Evolutionary conservation across 768 basidiomycete genomes (phyloP).

Genomic region (Fistulinella prunicolor): DNA sequence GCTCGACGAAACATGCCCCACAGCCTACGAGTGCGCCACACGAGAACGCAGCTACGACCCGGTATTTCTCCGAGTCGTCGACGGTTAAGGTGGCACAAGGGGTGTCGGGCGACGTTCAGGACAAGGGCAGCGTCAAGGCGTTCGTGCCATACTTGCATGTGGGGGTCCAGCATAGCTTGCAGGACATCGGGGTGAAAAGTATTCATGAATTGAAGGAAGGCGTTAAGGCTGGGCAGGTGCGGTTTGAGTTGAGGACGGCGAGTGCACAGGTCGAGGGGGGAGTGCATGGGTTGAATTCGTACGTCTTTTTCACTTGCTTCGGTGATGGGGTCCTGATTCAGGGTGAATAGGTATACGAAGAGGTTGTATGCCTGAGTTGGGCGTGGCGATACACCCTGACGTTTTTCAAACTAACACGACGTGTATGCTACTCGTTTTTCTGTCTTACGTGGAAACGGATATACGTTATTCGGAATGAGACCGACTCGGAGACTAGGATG

Average conservation of each 20-base stretch:
- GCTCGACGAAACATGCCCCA: slow-evolving; percentile 45
- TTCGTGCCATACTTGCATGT: slow-evolving; percentile 85
- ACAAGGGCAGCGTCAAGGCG: slow-evolving; percentile 92
- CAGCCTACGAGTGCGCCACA: slow-evolving; percentile 47
- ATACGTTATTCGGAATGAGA: too few relatives aligned
- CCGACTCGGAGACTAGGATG: too few relatives aligned
- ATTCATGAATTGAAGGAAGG: slow-evolving; percentile 64
- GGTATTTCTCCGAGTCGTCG: slow-evolving; percentile 58
- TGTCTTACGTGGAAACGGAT: too few relatives aligned
- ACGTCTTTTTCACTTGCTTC: slow-evolving; percentile 37
- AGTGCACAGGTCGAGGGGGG: slow-evolving; percentile 96
- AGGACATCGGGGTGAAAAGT: slow-evolving; percentile 83
- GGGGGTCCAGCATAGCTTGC: slow-evolving; percentile 90
- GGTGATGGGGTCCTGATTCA: not conserved
- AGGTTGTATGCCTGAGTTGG: slow-evolving; percentile 44
- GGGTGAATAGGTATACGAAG: slow-evolving; percentile 49
- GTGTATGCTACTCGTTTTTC: too few relatives aligned
- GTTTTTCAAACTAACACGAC: too few relatives aligned
- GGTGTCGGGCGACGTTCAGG: slow-evolving; percentile 94
- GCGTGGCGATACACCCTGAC: not conserved
- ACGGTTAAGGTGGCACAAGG: slow-evolving; percentile 96
- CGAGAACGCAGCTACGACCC: slow-evolving; percentile 93
- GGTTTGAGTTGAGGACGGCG: slow-evolving; percentile 92
- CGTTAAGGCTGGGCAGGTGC: slow-evolving; percentile 62
- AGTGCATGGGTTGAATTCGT: slow-evolving; percentile 94